Evolutionary conservation across 345 rosid genomes (phyloP).

Genomic region (Mercurialis annua): DNA sequence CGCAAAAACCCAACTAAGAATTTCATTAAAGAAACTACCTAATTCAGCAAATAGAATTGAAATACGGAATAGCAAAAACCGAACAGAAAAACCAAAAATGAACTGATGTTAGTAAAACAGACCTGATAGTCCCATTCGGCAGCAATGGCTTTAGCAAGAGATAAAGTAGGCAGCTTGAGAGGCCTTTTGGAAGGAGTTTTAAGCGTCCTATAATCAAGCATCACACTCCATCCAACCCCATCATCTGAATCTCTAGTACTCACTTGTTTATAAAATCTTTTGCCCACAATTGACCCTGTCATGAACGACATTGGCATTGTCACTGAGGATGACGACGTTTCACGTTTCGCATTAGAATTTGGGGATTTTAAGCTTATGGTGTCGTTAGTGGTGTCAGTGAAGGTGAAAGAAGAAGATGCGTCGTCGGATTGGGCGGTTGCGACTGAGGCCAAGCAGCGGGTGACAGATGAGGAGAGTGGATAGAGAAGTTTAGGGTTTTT

Average conservation of each 20-base stretch:
- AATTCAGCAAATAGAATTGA: background rate
- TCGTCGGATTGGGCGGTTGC: slow-evolving; percentile 44
- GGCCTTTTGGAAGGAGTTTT: slow-evolving; percentile 82
- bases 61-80: background rate
- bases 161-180: slow-evolving; percentile 70
- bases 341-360: slow-evolving; percentile 27
- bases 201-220: slow-evolving; percentile 94
- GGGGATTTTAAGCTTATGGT: slow-evolving; percentile 44
- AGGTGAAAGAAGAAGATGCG: slow-evolving; percentile 50
- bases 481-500: slow-evolving; percentile 19
- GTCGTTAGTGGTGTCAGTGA: slow-evolving; percentile 30
- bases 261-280: slow-evolving; percentile 74
- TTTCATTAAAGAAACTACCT: background rate
- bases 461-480: slow-evolving; percentile 8
- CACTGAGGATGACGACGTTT: slow-evolving; percentile 34
- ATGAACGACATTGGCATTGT: slow-evolving; percentile 85
- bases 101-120: background rate
- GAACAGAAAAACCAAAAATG: background rate
- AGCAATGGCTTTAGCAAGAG: slow-evolving; percentile 84
- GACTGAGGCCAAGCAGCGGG: slow-evolving; percentile 36
- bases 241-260: slow-evolving; percentile 82
- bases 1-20: background rate
- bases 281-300: slow-evolving; percentile 95
- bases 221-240: slow-evolving; percentile 88
- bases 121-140: slow-evolving; percentile 99